phyloP scores from a whole-genome alignment of 2,329 filamentous ascomycete species.

The Aspergillus ruber region DNA sequence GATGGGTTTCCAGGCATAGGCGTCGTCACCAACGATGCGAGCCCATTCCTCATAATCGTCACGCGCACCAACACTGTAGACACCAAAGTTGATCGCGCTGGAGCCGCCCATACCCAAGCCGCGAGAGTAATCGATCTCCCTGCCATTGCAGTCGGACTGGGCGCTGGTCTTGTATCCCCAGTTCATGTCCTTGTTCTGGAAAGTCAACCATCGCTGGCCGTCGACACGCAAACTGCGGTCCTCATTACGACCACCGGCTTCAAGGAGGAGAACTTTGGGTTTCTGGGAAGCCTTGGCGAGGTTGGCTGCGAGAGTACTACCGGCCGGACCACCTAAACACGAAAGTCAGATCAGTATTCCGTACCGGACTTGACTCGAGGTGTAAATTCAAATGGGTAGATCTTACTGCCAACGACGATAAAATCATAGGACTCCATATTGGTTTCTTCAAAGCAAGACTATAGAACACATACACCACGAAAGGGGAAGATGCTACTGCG shows the following conservation, averaged over 20 bases:
- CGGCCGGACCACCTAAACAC: constrained; percentile 51
- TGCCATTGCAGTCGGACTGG: constrained; percentile 40
- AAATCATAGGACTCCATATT: neutral
- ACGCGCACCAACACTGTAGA: constrained; percentile 49
- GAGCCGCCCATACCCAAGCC: constrained; percentile 49
- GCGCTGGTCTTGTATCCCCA: constrained; percentile 49
- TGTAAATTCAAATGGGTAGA: neutral
- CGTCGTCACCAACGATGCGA: constrained; percentile 48
- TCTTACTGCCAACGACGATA: neutral
- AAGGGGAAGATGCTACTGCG: neutral
- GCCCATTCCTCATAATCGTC: constrained; percentile 61
- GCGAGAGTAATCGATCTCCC: constrained; percentile 45
- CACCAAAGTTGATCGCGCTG: constrained; percentile 51
- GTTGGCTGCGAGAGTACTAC: constrained; percentile 49
- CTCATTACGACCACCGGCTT: constrained; percentile 51
- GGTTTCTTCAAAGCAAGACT: neutral
- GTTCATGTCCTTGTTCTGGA: constrained; percentile 46
- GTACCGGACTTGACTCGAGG: no score
- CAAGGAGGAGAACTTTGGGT: constrained; percentile 54
- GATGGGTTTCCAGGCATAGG: constrained; percentile 51
- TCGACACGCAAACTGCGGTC: constrained; percentile 44
- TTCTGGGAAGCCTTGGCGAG: constrained; percentile 44
- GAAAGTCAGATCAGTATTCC: no score
- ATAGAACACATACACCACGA: neutral
- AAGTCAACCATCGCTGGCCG: constrained; percentile 52